Base-by-base conservation (phyloP, 1,139 yeast species). In the Suhomyces bolitotheri region DNA sequence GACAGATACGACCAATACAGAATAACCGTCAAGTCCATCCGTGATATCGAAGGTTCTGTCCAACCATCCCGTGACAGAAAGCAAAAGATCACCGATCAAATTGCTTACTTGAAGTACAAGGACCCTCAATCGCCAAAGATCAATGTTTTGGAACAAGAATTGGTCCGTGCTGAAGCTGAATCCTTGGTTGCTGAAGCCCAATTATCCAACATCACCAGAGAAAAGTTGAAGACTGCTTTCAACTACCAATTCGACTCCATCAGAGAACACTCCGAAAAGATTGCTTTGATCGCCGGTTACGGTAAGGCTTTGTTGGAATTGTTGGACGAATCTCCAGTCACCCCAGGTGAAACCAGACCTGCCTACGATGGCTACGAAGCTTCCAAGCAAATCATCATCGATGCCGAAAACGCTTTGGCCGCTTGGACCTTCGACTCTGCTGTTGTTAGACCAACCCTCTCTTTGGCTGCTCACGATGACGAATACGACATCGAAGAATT, bases 321-420 rank as follows among this genome's bases (percentile, higher is more conserved):
- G 56, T 73, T 86, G 59, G 95, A 85, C 59, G 94, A 84, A 58
- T 69, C 86, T 45, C 87, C 94, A 45, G 92, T 85, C 38, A 83
- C 94, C 47, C 95, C 95, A 40, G 95, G 95, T 69, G 95, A 86
- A 68, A 80, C 89, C 41, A 82, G 92, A 80, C 84, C 89, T 34
- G 84, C 89, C 40, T 84, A 84, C 63, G 94, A 84, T 55, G 94
- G 94, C 50, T 84, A 83, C 60, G 92, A 84, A 63, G 90, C 92
- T 38, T 81, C 90, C 36, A 84, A 83, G 69, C 94, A 84, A 67
- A 83, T 84, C 63, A 83, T 84, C 55, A 80, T 84, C 58, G 94
- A 84, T 58, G 87, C 89, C 52, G 94, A 84, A 70, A 81, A 80
- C 47, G 89, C 94, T 39, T 73, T 84, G 56, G 89, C 85, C 47